Conservation (phyloP, 2,329 filamentous ascomycete species). For the Diaporthe citri region DNA sequence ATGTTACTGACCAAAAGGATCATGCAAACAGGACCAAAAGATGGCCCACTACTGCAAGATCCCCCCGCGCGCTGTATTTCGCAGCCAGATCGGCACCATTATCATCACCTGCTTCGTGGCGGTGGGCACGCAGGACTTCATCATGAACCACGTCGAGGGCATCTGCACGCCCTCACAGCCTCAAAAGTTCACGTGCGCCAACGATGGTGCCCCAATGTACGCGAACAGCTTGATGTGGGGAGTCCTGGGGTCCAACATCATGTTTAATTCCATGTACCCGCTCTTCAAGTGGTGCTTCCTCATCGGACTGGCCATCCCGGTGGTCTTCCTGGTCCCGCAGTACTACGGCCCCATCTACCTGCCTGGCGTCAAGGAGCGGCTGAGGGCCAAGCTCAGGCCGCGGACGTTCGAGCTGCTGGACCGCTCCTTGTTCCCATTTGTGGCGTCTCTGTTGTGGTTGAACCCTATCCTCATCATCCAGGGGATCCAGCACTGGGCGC, state of each 20-base stretch:
- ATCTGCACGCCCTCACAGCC: slow-evolving; percentile 48
- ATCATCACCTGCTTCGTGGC: slow-evolving; percentile 57
- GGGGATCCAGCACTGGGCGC: slow-evolving; percentile 58
- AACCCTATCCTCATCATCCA: slow-evolving; percentile 57
- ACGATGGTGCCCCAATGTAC: slow-evolving; percentile 48
- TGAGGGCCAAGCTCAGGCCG: slow-evolving; percentile 48
- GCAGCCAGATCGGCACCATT: slow-evolving; percentile 58
- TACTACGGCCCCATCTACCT: slow-evolving; percentile 52
- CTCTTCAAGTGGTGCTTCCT: slow-evolving; percentile 60
- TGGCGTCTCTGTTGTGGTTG: slow-evolving; percentile 56
- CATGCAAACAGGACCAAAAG: slow-evolving; percentile 53
- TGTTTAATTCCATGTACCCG: slow-evolving; percentile 58
- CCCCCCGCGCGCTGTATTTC: slow-evolving; percentile 55
- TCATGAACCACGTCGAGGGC: slow-evolving; percentile 53
- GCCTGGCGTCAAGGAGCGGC: slow-evolving; percentile 49
- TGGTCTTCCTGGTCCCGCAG: slow-evolving; percentile 53
- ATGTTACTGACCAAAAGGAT: not conserved
- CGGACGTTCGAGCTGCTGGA: slow-evolving; percentile 51
- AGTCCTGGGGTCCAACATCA: slow-evolving; percentile 50
- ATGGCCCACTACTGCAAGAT: slow-evolving; percentile 59
- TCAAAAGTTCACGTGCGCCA: slow-evolving; percentile 43
- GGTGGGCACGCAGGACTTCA: slow-evolving; percentile 57
- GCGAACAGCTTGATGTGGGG: slow-evolving; percentile 53
- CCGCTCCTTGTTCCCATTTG: slow-evolving; percentile 52
- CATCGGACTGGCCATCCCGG: slow-evolving; percentile 52